Conservation (phyloP, 2,329 filamentous ascomycete genomes). For the Tolypocladium endophyticum region DNA sequence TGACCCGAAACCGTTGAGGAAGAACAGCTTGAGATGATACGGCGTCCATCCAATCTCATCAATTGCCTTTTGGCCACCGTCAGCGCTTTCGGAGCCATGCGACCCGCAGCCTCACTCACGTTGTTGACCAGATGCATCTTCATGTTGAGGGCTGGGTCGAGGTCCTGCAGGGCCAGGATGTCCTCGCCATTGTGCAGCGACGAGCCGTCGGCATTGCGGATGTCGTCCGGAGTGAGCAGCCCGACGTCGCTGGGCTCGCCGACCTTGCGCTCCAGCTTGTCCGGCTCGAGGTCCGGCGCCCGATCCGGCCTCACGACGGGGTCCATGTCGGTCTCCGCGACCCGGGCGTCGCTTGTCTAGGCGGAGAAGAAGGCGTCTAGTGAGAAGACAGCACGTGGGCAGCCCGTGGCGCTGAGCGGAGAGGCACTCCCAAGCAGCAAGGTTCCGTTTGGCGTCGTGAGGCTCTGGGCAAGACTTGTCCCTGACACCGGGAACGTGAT, state of each 20-base stretch:
- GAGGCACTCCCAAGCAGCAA: neutral
- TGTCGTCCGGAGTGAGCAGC: neutral
- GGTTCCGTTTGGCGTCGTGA: neutral
- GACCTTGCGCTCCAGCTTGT: conserved; percentile 7
- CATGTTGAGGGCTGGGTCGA: conserved; percentile 50
- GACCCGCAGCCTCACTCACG: conserved; percentile 25
- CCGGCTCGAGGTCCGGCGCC: conserved; percentile 1
- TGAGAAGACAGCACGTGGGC: neutral
- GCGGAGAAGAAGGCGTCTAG: neutral
- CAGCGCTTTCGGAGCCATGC: neutral
- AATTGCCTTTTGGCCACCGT: conserved; percentile 24
- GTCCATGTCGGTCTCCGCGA: neutral
- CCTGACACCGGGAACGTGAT: neutral
- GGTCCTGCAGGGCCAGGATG: conserved; percentile 43
- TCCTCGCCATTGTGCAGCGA: conserved; percentile 27
- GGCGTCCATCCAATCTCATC: conserved; percentile 52
- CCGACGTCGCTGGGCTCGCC: neutral
- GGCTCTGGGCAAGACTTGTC: neutral
- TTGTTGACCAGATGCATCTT: conserved; percentile 65
- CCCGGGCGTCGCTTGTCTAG: neutral
- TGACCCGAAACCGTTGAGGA: conserved; percentile 49
- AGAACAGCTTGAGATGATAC: conserved; percentile 50
- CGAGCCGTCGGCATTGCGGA: conserved; percentile 8
- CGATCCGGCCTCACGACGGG: neutral
- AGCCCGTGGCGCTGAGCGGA: neutral